Evolutionary conservation across 371 early-diverging fungal genomes (phyloP).

Genomic region (Lichtheimia hyalospora): DNA sequence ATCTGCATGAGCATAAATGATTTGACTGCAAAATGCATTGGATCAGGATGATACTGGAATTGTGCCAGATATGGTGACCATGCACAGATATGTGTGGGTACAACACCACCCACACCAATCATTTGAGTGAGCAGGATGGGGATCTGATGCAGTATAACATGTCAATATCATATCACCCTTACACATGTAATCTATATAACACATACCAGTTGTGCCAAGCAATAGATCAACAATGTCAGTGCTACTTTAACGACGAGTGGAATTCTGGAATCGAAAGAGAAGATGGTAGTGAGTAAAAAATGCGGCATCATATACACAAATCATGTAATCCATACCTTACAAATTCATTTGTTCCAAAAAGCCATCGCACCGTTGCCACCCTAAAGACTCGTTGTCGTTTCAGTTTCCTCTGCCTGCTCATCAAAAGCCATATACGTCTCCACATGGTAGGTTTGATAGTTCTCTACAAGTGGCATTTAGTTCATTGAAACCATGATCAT

Average conservation of each 20-base stretch:
- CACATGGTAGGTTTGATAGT: not conserved
- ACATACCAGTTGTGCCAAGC: conserved; percentile 41
- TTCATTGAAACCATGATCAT: not conserved
- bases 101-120: conserved; percentile 45
- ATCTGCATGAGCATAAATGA: conserved; percentile 38
- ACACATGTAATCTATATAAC: not conserved
- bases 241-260: conserved; percentile 44
- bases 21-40: conserved; percentile 34
- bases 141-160: conserved; percentile 21
- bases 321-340: conserved; percentile 21
- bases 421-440: conserved; percentile 4
- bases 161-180: not conserved
- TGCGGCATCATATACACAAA: not conserved
- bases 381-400: not conserved
- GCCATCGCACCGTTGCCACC: not conserved
- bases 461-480: not conserved
- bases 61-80: conserved; percentile 42
- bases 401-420: not conserved
- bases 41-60: conserved; percentile 35
- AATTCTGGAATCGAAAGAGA: conserved; percentile 17
- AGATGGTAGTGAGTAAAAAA: not conserved
- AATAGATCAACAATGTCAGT: conserved; percentile 33
- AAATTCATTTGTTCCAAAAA: conserved; percentile 27
- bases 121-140: conserved; percentile 39
- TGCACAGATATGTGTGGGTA: conserved; percentile 36